These are phyloP conservation scores for Dendrocalamus sinicus DNA, from an alignment of 176 grass and related monocot species.

Conservation along the genomic window DNA sequence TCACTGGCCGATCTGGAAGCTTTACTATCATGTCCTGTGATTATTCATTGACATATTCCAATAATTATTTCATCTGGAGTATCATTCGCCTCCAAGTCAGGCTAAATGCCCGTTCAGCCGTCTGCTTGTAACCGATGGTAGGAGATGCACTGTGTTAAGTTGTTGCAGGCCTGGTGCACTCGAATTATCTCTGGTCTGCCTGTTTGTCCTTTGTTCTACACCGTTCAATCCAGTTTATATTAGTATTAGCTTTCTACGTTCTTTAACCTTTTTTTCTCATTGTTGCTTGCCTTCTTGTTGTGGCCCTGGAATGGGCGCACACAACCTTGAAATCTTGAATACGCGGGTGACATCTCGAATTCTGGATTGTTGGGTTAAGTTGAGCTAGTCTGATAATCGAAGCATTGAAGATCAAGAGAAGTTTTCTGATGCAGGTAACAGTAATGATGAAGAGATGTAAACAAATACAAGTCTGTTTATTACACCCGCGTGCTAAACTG, in stretches of 20 bases:
- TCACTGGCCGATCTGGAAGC: background rate
- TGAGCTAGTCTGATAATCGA: background rate
- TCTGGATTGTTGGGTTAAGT: background rate
- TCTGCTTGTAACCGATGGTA: background rate
- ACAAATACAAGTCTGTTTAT: constrained; percentile 46
- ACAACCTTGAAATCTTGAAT: constrained; percentile 18
- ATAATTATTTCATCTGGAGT: background rate
- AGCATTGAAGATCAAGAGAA: background rate
- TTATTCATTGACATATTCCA: background rate
- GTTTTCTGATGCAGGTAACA: background rate
- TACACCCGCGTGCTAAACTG: constrained; percentile 31
- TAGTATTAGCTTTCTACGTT: background rate
- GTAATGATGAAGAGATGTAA: background rate
- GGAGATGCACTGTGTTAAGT: background rate
- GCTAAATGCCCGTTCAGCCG: background rate
- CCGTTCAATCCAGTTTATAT: background rate
- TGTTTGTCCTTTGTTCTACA: background rate
- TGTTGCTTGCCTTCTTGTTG: background rate
- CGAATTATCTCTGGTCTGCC: background rate
- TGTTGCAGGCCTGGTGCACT: background rate
- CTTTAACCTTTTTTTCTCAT: background rate
- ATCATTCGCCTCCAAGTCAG: background rate
- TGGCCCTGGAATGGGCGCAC: background rate
- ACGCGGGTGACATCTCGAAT: background rate
- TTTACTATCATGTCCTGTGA: background rate